phyloP scores from a whole-genome alignment of 805 yeast genomes.

The Candida pseudoglaebosa region DNA sequence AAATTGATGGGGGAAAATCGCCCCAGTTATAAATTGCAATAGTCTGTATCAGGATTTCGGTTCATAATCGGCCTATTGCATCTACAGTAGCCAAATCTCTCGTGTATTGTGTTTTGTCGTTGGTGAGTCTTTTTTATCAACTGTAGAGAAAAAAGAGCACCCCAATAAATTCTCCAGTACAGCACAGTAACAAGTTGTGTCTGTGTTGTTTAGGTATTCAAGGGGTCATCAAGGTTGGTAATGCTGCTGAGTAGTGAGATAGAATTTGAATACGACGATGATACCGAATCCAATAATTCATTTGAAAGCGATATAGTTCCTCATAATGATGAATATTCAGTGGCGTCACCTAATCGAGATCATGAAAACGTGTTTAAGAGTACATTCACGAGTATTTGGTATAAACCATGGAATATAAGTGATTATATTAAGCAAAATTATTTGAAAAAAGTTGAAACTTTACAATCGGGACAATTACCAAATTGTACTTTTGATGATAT shows the following conservation, averaged over 20 bases:
- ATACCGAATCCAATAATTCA: conserved; percentile 6
- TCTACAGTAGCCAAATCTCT: too few species aligned
- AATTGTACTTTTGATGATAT: conserved; percentile 27
- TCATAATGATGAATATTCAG: neutral
- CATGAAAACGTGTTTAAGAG: neutral
- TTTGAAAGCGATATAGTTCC: neutral
- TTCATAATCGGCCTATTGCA: too few species aligned
- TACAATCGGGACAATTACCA: conserved; percentile 23
- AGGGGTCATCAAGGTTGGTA: too few species aligned
- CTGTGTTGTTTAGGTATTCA: conserved; percentile 1
- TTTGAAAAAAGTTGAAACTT: conserved; percentile 17
- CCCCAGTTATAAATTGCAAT: too few species aligned
- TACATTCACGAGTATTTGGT: conserved; percentile 10
- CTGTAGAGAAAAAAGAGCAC: too few species aligned
- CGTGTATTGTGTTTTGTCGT: too few species aligned
- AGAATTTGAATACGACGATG: conserved; percentile 22
- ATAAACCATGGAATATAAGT: conserved; percentile 25
- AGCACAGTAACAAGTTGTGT: conserved; percentile 3
- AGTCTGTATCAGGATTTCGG: too few species aligned
- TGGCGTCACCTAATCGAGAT: neutral
- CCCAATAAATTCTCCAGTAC: too few species aligned
- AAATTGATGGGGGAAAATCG: too few species aligned
- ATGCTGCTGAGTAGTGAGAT: conserved; percentile 5
- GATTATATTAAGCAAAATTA: conserved; percentile 22
- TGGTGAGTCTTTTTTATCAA: too few species aligned